These are phyloP conservation scores for Curvularia hawaiiensis DNA, from an alignment of 2,329 filamentous ascomycete genomes.

Conservation along the genomic window DNA sequence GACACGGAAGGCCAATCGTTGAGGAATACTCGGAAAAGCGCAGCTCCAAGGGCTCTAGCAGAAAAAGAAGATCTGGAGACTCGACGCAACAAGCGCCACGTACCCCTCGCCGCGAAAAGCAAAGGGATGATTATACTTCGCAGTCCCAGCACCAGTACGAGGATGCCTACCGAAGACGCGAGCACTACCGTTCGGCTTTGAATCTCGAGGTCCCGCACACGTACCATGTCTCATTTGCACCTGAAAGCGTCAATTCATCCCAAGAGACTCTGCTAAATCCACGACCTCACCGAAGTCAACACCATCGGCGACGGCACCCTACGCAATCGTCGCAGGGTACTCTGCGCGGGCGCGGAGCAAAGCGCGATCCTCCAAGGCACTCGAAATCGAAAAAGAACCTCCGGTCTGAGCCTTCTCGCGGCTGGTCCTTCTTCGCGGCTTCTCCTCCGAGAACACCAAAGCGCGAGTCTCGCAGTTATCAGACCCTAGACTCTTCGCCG, in stretches of 20 bases:
- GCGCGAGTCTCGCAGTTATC: slow-evolving; percentile 30
- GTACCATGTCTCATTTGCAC: slow-evolving; percentile 36
- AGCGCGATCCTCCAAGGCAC: slow-evolving; percentile 42
- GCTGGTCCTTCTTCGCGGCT: slow-evolving; percentile 40
- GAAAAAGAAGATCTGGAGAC: slow-evolving; percentile 34
- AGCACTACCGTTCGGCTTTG: slow-evolving; percentile 27
- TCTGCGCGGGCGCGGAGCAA: slow-evolving; percentile 43
- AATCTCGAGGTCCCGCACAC: slow-evolving; percentile 36
- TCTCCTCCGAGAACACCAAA: slow-evolving; percentile 39
- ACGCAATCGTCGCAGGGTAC: slow-evolving; percentile 43
- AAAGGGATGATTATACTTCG: slow-evolving; percentile 29
- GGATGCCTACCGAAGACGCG: slow-evolving; percentile 24
- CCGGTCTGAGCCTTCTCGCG: slow-evolving; percentile 30
- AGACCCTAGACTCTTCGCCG: slow-evolving; percentile 36
- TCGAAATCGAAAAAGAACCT: slow-evolving; percentile 40
- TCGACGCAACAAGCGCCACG: slow-evolving; percentile 23
- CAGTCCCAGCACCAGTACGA: slow-evolving; percentile 25
- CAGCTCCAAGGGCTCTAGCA: slow-evolving; percentile 33
- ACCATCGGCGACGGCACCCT: slow-evolving; percentile 40
- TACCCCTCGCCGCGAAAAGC: slow-evolving; percentile 31
- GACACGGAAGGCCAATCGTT: slow-evolving; percentile 30
- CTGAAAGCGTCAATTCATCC: slow-evolving; percentile 36
- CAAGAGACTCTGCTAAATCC: slow-evolving; percentile 45
- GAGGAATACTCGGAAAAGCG: slow-evolving; percentile 40
- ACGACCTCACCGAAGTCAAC: slow-evolving; percentile 42